A percentile compares a stretch with the other conserved stretches of the same genome.
Conservation (phyloP, 2,329 filamentous ascomycete genomes). For the Phialocephala sp. region DNA sequence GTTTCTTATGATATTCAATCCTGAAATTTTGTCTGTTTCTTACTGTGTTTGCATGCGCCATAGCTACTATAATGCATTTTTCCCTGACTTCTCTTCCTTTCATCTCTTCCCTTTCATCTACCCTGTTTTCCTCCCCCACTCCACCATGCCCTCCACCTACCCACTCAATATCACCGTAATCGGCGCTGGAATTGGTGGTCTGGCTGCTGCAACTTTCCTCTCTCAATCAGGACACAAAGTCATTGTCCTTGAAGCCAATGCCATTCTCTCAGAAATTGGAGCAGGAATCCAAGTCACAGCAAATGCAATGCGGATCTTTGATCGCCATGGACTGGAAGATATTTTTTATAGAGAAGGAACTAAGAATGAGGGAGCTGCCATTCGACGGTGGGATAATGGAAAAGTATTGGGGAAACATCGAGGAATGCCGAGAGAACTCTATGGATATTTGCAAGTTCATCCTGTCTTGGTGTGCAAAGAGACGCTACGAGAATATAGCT, state of each 20-base stretch:
- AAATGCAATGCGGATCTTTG: slow-evolving; percentile 20
- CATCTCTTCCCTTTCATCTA: neutral
- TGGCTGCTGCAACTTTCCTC: slow-evolving; percentile 55
- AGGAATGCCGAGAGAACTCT: slow-evolving; percentile 10
- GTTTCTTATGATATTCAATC: too few species aligned
- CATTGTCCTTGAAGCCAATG: slow-evolving; percentile 18
- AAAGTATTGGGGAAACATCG: slow-evolving; percentile 15
- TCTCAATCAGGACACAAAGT: slow-evolving; percentile 26
- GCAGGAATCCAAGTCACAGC: slow-evolving; percentile 22
- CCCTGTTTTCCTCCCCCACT: neutral
- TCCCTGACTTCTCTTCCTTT: neutral
- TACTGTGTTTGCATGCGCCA: neutral
- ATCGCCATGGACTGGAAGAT: slow-evolving; percentile 11
- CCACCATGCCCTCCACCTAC: neutral
- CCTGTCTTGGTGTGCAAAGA: neutral
- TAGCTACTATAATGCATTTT: neutral
- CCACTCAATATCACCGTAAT: slow-evolving; percentile 23
- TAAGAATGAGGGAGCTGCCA: slow-evolving; percentile 8
- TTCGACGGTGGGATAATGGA: slow-evolving; percentile 18
- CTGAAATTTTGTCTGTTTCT: too few species aligned
- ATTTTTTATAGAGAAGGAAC: slow-evolving; percentile 15
- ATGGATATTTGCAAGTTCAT: slow-evolving; percentile 13
- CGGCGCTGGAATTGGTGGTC: slow-evolving; percentile 55
- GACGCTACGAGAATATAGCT: neutral
- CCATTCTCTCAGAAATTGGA: slow-evolving; percentile 17